phyloP scores from a whole-genome alignment of 768 basidiomycete genomes.

The Lactarius sanguifluus region DNA sequence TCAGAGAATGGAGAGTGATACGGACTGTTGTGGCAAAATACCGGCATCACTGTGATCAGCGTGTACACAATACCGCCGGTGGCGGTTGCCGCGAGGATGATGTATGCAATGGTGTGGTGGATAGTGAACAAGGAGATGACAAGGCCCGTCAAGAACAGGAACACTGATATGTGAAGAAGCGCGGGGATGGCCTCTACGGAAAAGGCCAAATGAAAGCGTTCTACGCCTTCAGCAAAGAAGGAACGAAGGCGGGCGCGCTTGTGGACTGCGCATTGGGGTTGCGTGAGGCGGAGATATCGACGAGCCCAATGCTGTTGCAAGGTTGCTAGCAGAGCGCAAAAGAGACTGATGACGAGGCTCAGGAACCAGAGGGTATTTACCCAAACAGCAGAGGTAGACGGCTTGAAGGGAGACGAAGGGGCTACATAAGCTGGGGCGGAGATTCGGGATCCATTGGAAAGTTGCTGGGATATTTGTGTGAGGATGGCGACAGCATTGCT shows the following conservation, averaged over 20 bases:
- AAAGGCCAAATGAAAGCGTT: slow-evolving; percentile 4
- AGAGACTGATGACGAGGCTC: slow-evolving; percentile 17
- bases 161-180: slow-evolving; percentile 19
- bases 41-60: slow-evolving; percentile 18
- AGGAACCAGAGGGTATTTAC: slow-evolving; percentile 22
- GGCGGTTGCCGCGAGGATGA: neutral
- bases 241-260: slow-evolving; percentile 19
- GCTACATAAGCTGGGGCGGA: neutral
- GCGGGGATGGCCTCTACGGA: slow-evolving; percentile 15
- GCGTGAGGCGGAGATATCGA: slow-evolving; percentile 7
- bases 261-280: slow-evolving; percentile 6
- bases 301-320: slow-evolving; percentile 23
- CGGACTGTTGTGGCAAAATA: slow-evolving; percentile 6
- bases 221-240: slow-evolving; percentile 13
- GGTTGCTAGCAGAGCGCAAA: slow-evolving; percentile 21
- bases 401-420: neutral
- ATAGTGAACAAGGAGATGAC: slow-evolving; percentile 20
- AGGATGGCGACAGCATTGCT: slow-evolving; percentile 15
- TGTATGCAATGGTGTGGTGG: slow-evolving; percentile 15
- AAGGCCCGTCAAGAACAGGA: slow-evolving; percentile 23
- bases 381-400: slow-evolving; percentile 12
- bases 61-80: neutral
- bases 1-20: slow-evolving; percentile 16
- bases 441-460: slow-evolving; percentile 9
- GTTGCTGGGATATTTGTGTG: slow-evolving; percentile 24